These are phyloP conservation scores for Oryza glaberrima DNA, from an alignment of 176 grass and related monocot species.

Conservation along the genomic window DNA sequence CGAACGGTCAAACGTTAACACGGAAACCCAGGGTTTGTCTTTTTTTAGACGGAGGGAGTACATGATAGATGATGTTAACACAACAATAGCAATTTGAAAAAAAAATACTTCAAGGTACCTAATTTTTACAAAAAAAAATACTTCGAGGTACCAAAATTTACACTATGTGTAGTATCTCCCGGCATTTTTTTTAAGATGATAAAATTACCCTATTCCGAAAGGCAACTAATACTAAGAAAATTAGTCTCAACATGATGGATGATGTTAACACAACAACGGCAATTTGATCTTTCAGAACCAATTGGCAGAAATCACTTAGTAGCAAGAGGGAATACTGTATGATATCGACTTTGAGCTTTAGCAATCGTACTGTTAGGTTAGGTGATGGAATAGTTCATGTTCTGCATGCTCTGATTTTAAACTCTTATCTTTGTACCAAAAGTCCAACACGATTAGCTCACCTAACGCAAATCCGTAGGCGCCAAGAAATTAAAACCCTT, in stretches of 20 bases:
- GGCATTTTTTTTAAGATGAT: no score
- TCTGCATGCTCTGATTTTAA: background rate
- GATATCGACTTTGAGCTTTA: slow-evolving; percentile 9
- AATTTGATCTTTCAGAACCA: background rate
- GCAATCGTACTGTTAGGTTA: slow-evolving; percentile 18
- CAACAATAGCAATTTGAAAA: no score
- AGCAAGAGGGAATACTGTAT: background rate
- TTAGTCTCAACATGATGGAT: background rate
- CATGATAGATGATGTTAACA: no score
- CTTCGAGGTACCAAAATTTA: no score
- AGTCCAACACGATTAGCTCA: background rate
- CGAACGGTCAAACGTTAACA: no score
- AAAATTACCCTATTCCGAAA: background rate
- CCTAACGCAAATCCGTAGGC: slow-evolving; percentile 21
- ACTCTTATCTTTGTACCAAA: background rate
- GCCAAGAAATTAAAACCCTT: slow-evolving; percentile 19
- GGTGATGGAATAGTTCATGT: background rate
- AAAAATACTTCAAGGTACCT: no score
- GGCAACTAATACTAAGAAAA: background rate
- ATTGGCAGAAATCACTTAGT: background rate
- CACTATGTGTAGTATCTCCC: no score
- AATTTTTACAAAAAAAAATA: no score
- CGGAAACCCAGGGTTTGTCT: no score
- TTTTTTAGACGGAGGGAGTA: no score
- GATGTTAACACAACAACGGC: background rate